A percentile compares a stretch with the other conserved stretches of the same genome.
phyloP scores from a whole-genome alignment of 2,329 filamentous ascomycete species.

The Clonostachys byssicola region DNA sequence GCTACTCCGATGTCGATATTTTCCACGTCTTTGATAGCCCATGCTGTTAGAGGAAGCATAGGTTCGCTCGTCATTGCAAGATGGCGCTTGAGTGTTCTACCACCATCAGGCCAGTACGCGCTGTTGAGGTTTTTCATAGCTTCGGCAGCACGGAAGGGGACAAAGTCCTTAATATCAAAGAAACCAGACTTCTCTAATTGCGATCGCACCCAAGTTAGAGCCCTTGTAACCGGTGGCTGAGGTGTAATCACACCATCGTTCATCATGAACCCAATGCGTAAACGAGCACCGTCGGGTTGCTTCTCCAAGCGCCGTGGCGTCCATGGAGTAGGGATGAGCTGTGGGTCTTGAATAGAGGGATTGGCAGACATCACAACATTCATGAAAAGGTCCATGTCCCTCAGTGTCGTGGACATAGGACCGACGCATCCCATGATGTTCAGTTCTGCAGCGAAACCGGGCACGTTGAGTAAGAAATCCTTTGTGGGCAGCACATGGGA shows the following conservation, averaged over 20 bases:
- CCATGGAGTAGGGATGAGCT: slow-evolving; percentile 33
- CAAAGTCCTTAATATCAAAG: slow-evolving; percentile 7
- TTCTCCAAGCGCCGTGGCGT: background rate
- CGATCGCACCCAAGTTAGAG: slow-evolving; percentile 7
- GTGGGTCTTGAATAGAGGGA: slow-evolving; percentile 34
- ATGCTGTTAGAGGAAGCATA: slow-evolving; percentile 15
- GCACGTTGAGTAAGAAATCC: background rate
- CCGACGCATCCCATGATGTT: slow-evolving; percentile 16
- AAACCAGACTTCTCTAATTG: background rate
- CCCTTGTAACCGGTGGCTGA: slow-evolving; percentile 14
- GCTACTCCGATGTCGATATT: slow-evolving; percentile 7
- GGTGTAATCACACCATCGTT: slow-evolving; percentile 8
- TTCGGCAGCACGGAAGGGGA: slow-evolving; percentile 11
- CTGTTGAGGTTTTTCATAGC: slow-evolving; percentile 9
- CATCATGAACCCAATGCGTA: too few relatives aligned
- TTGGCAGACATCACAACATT: slow-evolving; percentile 25
- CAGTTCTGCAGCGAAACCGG: slow-evolving; percentile 24
- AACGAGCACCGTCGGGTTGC: background rate
- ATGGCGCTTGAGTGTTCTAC: slow-evolving; percentile 5
- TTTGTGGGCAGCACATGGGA: slow-evolving; percentile 16
- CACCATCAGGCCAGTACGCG: slow-evolving; percentile 17
- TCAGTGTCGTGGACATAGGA: slow-evolving; percentile 14
- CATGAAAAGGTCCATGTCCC: slow-evolving; percentile 29
- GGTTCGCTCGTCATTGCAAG: slow-evolving; percentile 16
- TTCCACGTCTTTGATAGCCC: slow-evolving; percentile 8